Evolutionary conservation across 345 rosid genomes (phyloP), one percentile per base, ranked within the genome.

Genomic region (Syzygium grande): DNA sequence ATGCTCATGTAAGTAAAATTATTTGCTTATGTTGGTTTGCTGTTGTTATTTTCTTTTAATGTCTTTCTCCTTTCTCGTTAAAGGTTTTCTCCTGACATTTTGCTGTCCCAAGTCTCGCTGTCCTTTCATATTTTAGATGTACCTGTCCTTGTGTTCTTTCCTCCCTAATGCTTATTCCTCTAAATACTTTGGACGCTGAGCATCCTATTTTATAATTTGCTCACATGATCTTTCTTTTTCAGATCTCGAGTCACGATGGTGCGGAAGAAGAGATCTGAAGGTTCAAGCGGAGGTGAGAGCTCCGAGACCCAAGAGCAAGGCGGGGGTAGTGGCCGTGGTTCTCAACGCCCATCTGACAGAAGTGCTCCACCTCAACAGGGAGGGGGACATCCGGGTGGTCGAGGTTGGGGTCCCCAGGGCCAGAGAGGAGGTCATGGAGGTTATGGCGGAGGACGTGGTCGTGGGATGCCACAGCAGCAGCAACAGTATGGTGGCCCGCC

Each of bases 351-450:
- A 49, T 23, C 90, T 34, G 93, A 93, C 80, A 90, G 92, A 88
- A 77, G 91, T 87, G 92, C 87, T 84, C 88, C 88, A 10, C 93
- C 91, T 73, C 95, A 92, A 58, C 92, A 91, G 51, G 97, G 94
- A 83, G 88, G 88, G 49, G 93, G 93, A 51, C 90, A 92, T 58
- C 94, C 90, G 53, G 94, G 95, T 89, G 98, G 96, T 90, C 90
- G 95, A 87, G 94, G 90, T 56, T 87, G 91, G 93, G 92, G 34
- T 80, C 92, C 96, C 43, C 96, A 92, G 88, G 90, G 92, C 30
- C 98, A 93, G 55, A 97, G 95, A 84, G 95, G 93, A 84, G 98
- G 94, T 58, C 97, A 94, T 86, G 95, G 92, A 80, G 97, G 94
- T 65, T 91, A 94, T 52, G 96, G 94, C 52, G 96, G 95, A 15